These are phyloP conservation scores for Cyclotella cryptica DNA, from an alignment of 108 stramenopile genomes.

Conservation along the genomic window DNA sequence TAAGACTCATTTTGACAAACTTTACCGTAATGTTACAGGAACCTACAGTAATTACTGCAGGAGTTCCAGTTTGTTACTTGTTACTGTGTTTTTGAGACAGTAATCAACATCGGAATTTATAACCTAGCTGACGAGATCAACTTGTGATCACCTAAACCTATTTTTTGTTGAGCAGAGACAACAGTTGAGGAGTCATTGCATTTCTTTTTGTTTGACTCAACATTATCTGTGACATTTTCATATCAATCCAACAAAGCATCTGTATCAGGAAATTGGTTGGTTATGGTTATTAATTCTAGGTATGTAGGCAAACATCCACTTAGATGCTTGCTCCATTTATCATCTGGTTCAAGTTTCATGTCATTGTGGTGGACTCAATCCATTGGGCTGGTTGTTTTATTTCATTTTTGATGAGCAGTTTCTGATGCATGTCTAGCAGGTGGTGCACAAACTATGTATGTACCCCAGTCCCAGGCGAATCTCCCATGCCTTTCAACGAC, in stretches of 20 bases:
- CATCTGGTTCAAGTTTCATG: not conserved
- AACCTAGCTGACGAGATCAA: too few relatives aligned
- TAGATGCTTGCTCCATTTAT: slow-evolving; percentile 8
- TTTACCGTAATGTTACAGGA: too few relatives aligned
- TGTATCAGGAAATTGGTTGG: slow-evolving; percentile 38
- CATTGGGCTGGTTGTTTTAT: not conserved
- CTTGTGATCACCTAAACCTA: not conserved
- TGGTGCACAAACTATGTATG: slow-evolving; percentile 12
- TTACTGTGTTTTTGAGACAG: too few relatives aligned
- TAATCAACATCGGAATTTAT: too few relatives aligned
- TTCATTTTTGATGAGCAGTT: too few relatives aligned
- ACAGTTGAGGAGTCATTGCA: not conserved
- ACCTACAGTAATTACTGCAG: too few relatives aligned
- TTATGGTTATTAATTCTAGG: slow-evolving; percentile 23
- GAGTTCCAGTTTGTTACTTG: too few relatives aligned
- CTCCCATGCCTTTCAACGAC: slow-evolving; percentile 49
- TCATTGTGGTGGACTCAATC: not conserved
- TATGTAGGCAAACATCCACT: slow-evolving; percentile 32
- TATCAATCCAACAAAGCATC: slow-evolving; percentile 14
- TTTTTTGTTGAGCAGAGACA: too few relatives aligned
- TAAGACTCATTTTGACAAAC: too few relatives aligned
- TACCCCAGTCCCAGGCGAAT: slow-evolving; percentile 49
- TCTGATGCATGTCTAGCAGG: slow-evolving; percentile 15
- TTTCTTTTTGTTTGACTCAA: not conserved
- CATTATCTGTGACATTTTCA: not conserved